Evolutionary conservation across 768 basidiomycete species (phyloP).

Genomic region (Strobilomyces confusus): DNA sequence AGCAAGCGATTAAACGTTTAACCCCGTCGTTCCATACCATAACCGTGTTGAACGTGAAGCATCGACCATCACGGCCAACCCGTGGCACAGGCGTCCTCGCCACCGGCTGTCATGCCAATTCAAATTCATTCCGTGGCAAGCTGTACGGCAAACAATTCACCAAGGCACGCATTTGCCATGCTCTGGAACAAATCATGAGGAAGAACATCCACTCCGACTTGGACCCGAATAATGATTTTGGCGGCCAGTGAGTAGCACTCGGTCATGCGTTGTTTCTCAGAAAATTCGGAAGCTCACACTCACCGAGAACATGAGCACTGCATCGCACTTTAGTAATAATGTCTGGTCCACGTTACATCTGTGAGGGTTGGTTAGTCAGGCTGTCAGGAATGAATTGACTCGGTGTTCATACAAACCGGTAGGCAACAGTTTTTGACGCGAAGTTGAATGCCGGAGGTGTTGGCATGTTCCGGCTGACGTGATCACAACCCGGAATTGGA

Average conservation of each 20-base stretch:
- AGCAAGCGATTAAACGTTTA: background rate
- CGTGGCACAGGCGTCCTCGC: background rate
- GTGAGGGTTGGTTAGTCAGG: background rate
- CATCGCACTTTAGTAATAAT: background rate
- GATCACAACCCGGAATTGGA: constrained; percentile 14
- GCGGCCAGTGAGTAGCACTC: background rate
- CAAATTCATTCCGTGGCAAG: constrained; percentile 10
- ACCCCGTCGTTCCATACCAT: background rate
- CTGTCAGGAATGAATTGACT: background rate
- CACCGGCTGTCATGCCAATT: constrained; percentile 14
- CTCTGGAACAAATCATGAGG: background rate
- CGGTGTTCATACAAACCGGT: background rate
- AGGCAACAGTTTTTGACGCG: background rate
- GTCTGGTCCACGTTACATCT: background rate
- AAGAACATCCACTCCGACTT: background rate
- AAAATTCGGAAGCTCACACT: too few species aligned
- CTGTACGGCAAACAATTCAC: background rate
- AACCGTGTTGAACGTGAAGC: background rate
- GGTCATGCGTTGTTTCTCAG: background rate
- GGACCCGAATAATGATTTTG: too few species aligned
- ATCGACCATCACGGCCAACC: background rate
- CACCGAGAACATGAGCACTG: background rate
- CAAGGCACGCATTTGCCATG: background rate
- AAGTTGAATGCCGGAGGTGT: background rate
- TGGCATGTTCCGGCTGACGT: background rate